These are phyloP conservation scores for Lignosus rhinocerotis DNA, from an alignment of 1,284 basidiomycete genomes.

Conservation along the genomic window DNA sequence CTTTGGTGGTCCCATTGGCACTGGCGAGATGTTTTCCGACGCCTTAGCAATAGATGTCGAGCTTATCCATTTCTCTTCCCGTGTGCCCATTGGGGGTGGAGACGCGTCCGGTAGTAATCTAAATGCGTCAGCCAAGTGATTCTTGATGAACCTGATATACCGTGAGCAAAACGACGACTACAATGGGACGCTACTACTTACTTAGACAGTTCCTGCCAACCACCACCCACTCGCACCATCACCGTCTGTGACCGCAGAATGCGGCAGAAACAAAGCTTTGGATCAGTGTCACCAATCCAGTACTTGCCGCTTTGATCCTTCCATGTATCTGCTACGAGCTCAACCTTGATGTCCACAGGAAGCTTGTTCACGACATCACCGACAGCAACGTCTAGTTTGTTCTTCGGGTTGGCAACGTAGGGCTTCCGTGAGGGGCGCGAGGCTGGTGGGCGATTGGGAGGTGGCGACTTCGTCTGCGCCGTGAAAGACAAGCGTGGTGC, in stretches of 20 bases:
- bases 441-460: conserved; percentile 43
- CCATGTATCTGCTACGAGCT: conserved; percentile 82
- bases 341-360: conserved; percentile 82
- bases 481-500: conserved; percentile 63
- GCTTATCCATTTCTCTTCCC: conserved; percentile 80
- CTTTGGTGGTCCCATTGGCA: conserved; percentile 48
- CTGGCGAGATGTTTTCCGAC: conserved; percentile 43
- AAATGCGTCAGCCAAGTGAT: conserved; percentile 83
- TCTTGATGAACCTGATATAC: conserved; percentile 73
- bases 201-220: conserved; percentile 92
- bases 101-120: conserved; percentile 59
- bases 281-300: conserved; percentile 89
- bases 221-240: conserved; percentile 94
- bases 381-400: conserved; percentile 89
- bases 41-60: conserved; percentile 68
- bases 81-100: conserved; percentile 49
- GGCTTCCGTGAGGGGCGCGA: conserved; percentile 50
- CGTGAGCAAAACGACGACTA: not conserved
- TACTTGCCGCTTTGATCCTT: conserved; percentile 92
- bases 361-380: conserved; percentile 89
- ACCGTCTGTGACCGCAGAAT: conserved; percentile 91
- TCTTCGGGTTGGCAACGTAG: conserved; percentile 85
- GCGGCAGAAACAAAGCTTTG: conserved; percentile 88
- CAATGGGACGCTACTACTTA: conserved; percentile 41
- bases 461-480: conserved; percentile 41